Evolutionary conservation across 306 rosid genomes (phyloP).

Genomic region (Quercus wislizeni): DNA sequence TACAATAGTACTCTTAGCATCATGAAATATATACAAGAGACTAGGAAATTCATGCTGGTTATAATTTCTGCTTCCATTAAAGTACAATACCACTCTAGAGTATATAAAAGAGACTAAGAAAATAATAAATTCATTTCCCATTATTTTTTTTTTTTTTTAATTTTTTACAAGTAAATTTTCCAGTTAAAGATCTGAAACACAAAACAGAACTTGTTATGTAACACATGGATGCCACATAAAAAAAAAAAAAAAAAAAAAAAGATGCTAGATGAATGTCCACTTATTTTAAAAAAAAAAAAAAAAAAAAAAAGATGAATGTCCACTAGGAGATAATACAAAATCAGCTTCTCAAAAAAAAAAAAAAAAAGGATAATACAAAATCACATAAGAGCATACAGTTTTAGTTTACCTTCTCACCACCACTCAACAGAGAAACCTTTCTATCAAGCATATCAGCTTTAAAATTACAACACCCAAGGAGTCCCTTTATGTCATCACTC

Average conservation of each 20-base stretch:
- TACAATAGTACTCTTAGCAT: too few relatives aligned
- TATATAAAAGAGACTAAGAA: neutral
- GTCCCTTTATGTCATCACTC: slow-evolving; percentile 92
- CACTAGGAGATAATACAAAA: slow-evolving; percentile 1
- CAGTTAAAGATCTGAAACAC: neutral
- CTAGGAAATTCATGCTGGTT: too few relatives aligned
- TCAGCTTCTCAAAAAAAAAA: too few relatives aligned
- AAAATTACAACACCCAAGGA: slow-evolving; percentile 97
- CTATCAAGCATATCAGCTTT: slow-evolving; percentile 94
- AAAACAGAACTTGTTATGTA: slow-evolving; percentile 1
- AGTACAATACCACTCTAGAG: neutral
- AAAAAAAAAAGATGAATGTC: slow-evolving; percentile 1
- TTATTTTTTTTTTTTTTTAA: too few relatives aligned
- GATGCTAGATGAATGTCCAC: slow-evolving; percentile 13
- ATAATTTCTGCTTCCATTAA: slow-evolving; percentile 3
- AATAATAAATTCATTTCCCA: neutral
- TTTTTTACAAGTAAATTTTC: too few relatives aligned
- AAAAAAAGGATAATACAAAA: neutral
- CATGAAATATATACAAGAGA: too few relatives aligned
- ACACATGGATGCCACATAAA: neutral
- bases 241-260: neutral
- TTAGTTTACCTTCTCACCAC: slow-evolving; percentile 91
- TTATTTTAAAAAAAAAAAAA: neutral
- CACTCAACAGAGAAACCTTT: slow-evolving; percentile 87
- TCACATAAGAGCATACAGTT: neutral